Base-by-base conservation (phyloP, 805 yeast species). In the Nakazawaea ernobii region DNA sequence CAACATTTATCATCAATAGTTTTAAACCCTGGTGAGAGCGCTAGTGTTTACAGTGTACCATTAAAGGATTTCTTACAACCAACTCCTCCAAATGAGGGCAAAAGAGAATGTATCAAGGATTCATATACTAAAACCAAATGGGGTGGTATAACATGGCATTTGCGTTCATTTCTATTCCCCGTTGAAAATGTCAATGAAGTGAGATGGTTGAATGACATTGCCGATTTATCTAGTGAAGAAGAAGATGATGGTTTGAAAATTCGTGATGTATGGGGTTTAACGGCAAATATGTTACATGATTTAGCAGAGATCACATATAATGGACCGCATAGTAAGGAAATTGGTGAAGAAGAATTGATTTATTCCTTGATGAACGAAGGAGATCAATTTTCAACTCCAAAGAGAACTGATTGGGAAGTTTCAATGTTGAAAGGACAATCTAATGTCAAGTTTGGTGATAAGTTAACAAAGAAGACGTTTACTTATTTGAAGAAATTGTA, bases 191-290 rank as follows among this genome's bases (percentile, higher is more conserved):
- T 60, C 1, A 62, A 73, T 45, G 94, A 86, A 62, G 80, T 73
- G 0, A 62, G 58, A 27, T 86, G 92, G 92, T 64, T 86, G 13
- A 72, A 74, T 32, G 80, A 74, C 15, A 70, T 84, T 42, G 77
- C 73, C 45, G 80, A 84, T 53, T 64, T 82, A 28, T 80, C 84
- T 17, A 70, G 83, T 0, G 83, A 79, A 30, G 78, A 75, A 9
- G 83, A 75, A 47, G 78, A 59, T 17, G 29, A 42, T 68, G 32
- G 42, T 3, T 36, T 65, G 39, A 70, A 73, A 47, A 73, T 81
- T 35, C 79, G 85, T 57, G 86, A 84, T 57, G 82, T 86, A 4
- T 86, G 94, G 95, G 95, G 95, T 0, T 65, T 86, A 33, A 86
- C 94, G 0, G 92, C 91, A 2, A 84, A 84, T 58, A 85, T 86